phyloP scores from a whole-genome alignment of 805 yeast genomes.

The Lipomyces mesembrius region DNA sequence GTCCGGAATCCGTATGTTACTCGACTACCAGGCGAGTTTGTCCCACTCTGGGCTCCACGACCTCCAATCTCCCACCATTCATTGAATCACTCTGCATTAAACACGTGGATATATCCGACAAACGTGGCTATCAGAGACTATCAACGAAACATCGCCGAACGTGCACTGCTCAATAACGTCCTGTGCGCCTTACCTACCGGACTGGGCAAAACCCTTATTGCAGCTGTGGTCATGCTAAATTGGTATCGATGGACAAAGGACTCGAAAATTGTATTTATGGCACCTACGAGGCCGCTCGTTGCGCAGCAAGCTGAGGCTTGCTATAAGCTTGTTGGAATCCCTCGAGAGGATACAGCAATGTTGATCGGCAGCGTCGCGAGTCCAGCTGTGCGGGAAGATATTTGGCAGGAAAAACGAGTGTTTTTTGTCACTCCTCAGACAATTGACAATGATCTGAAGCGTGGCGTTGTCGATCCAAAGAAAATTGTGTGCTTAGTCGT shows the following conservation, averaged over 20 bases:
- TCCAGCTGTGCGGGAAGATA: conserved; percentile 61
- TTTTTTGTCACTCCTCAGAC: conserved; percentile 97
- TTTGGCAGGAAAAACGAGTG: conserved; percentile 79
- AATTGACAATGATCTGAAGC: conserved; percentile 82
- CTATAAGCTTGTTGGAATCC: conserved; percentile 81
- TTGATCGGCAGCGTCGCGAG: conserved; percentile 61
- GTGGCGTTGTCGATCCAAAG: conserved; percentile 78
- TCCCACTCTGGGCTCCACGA: conserved; percentile 17
- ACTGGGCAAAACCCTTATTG: conserved; percentile 94
- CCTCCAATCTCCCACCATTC: conserved; percentile 47
- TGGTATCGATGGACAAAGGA: conserved; percentile 81
- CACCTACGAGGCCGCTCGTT: conserved; percentile 95
- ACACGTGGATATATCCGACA: conserved; percentile 76
- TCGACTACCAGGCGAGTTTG: conserved; percentile 14
- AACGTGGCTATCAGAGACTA: conserved; percentile 85
- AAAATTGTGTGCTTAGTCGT: conserved; percentile 75
- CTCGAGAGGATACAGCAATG: conserved; percentile 76
- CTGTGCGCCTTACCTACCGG: conserved; percentile 97
- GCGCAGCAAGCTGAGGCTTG: conserved; percentile 97
- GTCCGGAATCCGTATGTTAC: conserved; percentile 9
- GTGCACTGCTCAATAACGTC: conserved; percentile 72
- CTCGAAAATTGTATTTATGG: conserved; percentile 88
- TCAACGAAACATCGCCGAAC: conserved; percentile 77
- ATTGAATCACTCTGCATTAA: conserved; percentile 49
- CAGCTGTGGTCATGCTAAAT: conserved; percentile 90